phyloP scores from a whole-genome alignment of 2,329 filamentous ascomycete species.

The Xenoacremonium recifei region DNA sequence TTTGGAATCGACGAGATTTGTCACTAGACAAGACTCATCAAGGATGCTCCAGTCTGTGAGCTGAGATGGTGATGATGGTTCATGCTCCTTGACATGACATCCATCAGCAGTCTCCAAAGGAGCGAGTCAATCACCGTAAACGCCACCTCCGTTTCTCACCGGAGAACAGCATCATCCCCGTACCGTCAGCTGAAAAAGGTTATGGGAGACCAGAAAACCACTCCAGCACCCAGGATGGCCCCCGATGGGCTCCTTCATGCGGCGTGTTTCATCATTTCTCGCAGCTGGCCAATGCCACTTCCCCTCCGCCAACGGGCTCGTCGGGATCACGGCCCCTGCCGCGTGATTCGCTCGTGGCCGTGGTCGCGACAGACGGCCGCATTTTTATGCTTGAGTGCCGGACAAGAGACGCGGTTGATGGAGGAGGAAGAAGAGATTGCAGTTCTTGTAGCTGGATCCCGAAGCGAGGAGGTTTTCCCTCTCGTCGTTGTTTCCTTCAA shows the following conservation, averaged over 20 bases:
- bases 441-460: not conserved
- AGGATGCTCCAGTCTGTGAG: too few relatives aligned
- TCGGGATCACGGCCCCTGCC: not conserved
- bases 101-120: too few relatives aligned
- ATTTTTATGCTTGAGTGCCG: not conserved
- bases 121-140: too few relatives aligned
- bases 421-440: not conserved
- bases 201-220: too few relatives aligned
- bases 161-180: too few relatives aligned
- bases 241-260: conserved; percentile 1
- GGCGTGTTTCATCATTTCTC: conserved; percentile 2
- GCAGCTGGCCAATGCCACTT: not conserved
- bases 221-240: not conserved
- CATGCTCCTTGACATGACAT: too few relatives aligned
- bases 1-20: too few relatives aligned
- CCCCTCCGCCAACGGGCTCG: not conserved
- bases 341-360: not conserved
- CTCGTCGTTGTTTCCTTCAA: too few relatives aligned
- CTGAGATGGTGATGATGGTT: too few relatives aligned
- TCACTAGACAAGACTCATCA: too few relatives aligned
- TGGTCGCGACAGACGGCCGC: not conserved
- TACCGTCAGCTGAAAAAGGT: too few relatives aligned
- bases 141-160: too few relatives aligned
- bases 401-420: not conserved
- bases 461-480: not conserved